Base-by-base conservation (phyloP, 768 basidiomycete species). In the Mycena belliarum region DNA sequence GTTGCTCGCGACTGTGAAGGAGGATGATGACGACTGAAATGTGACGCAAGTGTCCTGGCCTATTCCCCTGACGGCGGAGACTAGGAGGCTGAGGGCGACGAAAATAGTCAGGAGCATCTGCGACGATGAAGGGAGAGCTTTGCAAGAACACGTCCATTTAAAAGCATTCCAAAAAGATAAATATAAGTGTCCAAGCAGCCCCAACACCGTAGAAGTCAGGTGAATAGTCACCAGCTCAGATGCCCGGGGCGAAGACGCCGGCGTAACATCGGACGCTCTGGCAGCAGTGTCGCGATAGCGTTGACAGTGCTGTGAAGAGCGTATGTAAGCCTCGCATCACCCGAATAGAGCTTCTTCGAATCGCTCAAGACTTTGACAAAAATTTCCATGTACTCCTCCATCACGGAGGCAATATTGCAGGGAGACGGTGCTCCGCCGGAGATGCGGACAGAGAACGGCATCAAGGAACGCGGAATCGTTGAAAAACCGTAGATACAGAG, bases 1-100 rank as follows among this genome's bases (percentile, higher is more conserved):
- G 41, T 75, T 74, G 59, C 69, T 70, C 41, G 82, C 80, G 52
- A 84, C 68, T 6, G 79, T 65, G 64, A 86, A 80, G 0, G 70
- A 65, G 28, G 70, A 68, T 16, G 68, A 37, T 0, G 72, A 70
- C 10, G 75, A 70, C 50, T 73, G 61, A 65, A 83, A 82, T 2
- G 75, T 67, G 61, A 81, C 81, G 57, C 82, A 82, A 11, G 75
- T 69, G 23, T 67, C 69, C 63, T 84, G 82, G 20, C 82, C 82
- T 21, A 83, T 79, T 15, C 76, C 82, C 32, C 68, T 45, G 14
- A 67, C 76, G 26, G 38, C 45, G 25, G 57, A 41, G 18, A 52
- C 53, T 12, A 57, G 45, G 16, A 48, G 28, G 24, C 41, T 20
- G 40, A 59, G 45, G 40, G 40, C 42, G 40, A 59, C 33, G 42